Percentiles rank a stretch among this genome's conserved stretches.
Evolutionary conservation across 768 basidiomycete genomes (phyloP).

Genomic region (Trametes cinnabarina): DNA sequence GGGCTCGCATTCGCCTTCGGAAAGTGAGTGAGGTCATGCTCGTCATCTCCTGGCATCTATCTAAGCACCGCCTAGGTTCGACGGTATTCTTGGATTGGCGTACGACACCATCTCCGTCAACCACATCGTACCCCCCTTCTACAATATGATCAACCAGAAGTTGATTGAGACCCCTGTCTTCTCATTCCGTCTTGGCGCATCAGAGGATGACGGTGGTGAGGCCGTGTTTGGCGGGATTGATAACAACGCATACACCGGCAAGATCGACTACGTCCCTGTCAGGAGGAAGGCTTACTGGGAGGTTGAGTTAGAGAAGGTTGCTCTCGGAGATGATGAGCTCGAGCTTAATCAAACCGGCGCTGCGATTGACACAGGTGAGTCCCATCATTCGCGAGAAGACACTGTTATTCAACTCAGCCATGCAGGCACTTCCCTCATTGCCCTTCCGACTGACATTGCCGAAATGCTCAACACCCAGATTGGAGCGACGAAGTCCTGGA

Average conservation of each 20-base stretch:
- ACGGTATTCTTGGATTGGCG: slow-evolving; percentile 91
- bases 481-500: slow-evolving; percentile 93
- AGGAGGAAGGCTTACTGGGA: slow-evolving; percentile 98
- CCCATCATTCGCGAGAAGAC: background rate
- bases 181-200: slow-evolving; percentile 87
- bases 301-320: slow-evolving; percentile 85
- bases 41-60: background rate
- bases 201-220: slow-evolving; percentile 87
- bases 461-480: slow-evolving; percentile 97
- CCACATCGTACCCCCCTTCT: slow-evolving; percentile 90
- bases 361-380: slow-evolving; percentile 81
- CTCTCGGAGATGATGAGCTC: slow-evolving; percentile 82
- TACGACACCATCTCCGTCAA: slow-evolving; percentile 97
- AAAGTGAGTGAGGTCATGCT: slow-evolving; percentile 52
- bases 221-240: slow-evolving; percentile 93
- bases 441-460: slow-evolving; percentile 88
- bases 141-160: slow-evolving; percentile 81
- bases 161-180: slow-evolving; percentile 87
- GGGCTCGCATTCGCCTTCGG: slow-evolving; percentile 97
- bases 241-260: slow-evolving; percentile 67
- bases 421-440: slow-evolving; percentile 89
- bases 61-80: slow-evolving; percentile 56
- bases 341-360: slow-evolving; percentile 94
- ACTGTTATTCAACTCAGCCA: background rate
- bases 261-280: slow-evolving; percentile 83